Percentiles rank a stretch among this genome's conserved stretches.
phyloP scores from a whole-genome alignment of 768 basidiomycete species.

The Clitopilus passeckerianus region DNA sequence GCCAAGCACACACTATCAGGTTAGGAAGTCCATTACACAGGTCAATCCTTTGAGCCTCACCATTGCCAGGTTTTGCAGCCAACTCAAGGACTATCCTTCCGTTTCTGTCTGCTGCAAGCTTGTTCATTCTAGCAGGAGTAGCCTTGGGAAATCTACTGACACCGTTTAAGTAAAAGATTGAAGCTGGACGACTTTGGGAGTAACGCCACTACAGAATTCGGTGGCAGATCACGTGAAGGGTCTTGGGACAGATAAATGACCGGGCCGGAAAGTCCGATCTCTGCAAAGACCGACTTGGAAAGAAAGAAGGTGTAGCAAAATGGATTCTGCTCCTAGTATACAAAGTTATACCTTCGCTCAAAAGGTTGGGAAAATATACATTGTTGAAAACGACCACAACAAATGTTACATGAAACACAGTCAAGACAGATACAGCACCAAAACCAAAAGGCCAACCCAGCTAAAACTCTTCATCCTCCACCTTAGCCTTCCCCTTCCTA shows the following conservation, averaged over 20 bases:
- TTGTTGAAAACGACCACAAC: no score
- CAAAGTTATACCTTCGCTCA: no score
- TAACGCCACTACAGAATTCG: not conserved
- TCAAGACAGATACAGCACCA: no score
- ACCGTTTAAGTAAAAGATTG: not conserved
- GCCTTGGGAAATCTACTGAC: conserved; percentile 22
- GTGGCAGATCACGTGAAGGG: not conserved
- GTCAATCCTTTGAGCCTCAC: conserved; percentile 31
- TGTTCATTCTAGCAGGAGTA: conserved; percentile 27
- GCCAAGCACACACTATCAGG: conserved; percentile 8
- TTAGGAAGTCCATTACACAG: conserved; percentile 7
- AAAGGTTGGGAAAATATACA: no score
- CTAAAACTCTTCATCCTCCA: not conserved
- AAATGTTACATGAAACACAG: no score
- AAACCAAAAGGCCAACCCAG: no score
- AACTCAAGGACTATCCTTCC: conserved; percentile 67
- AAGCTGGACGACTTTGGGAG: not conserved
- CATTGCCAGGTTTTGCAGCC: conserved; percentile 72
- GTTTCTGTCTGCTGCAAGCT: conserved; percentile 60
- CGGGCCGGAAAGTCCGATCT: not conserved
- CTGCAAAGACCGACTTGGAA: no score
- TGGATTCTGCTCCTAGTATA: no score
- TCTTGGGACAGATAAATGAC: not conserved
- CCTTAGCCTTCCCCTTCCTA: not conserved
- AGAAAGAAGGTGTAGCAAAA: no score